Evolutionary conservation across 148 eudicot species (phyloP).

Genomic region (Silene uniflora): DNA sequence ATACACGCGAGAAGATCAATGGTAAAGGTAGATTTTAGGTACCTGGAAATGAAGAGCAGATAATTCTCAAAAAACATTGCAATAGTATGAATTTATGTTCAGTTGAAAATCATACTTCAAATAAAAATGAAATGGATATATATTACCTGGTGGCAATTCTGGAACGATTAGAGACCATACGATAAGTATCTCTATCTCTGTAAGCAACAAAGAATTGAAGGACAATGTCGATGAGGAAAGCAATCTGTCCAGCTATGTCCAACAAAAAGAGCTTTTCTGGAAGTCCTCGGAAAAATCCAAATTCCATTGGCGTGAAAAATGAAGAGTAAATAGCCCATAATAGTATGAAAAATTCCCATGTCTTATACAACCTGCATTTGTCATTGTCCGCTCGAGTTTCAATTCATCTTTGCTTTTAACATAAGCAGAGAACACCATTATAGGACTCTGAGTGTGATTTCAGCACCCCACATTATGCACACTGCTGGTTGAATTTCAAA

Average conservation of each 20-base stretch:
- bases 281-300: conserved; percentile 87
- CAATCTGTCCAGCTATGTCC: conserved; percentile 74
- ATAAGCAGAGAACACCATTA: conserved; percentile 14
- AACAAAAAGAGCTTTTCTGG: conserved; percentile 65
- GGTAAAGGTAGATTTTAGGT: conserved; percentile 73
- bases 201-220: conserved; percentile 81
- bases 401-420: conserved; percentile 19
- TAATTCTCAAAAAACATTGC: not conserved
- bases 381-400: conserved; percentile 6
- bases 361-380: conserved; percentile 69
- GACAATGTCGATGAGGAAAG: conserved; percentile 76
- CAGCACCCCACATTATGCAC: conserved; percentile 20
- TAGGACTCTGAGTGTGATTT: conserved; percentile 13
- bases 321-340: conserved; percentile 83
- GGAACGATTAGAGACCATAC: conserved; percentile 54
- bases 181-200: conserved; percentile 71
- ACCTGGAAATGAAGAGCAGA: conserved; percentile 39
- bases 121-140: not conserved
- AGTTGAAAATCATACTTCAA: not conserved
- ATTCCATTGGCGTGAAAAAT: conserved; percentile 93
- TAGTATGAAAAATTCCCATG: conserved; percentile 74
- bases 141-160: conserved; percentile 66
- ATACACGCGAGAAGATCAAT: conserved; percentile 73
- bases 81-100: not conserved
- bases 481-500: conserved; percentile 18